phyloP scores from a whole-genome alignment of 768 basidiomycete species.

The Pleurotus tuoliensis region DNA sequence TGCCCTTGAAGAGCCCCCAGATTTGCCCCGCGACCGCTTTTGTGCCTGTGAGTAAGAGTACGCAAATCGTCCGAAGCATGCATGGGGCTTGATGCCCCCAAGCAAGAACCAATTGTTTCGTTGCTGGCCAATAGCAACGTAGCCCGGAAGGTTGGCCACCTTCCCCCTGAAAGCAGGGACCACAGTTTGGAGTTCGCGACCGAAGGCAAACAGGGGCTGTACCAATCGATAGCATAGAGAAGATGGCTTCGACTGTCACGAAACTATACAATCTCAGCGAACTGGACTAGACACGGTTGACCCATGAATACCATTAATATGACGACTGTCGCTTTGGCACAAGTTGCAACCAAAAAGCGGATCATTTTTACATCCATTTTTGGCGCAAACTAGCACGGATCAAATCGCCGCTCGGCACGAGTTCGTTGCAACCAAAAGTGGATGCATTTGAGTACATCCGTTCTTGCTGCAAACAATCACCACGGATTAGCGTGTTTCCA shows the following conservation, averaged over 20 bases:
- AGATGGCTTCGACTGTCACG: constrained; percentile 38
- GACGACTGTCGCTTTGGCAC: not conserved
- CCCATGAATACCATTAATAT: not conserved
- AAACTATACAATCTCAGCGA: constrained; percentile 49
- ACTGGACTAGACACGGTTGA: constrained; percentile 37
- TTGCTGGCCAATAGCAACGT: constrained; percentile 41
- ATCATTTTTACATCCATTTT: too few species aligned
- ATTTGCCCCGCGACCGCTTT: constrained; percentile 39
- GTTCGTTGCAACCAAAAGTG: too few species aligned
- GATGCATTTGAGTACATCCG: too few species aligned
- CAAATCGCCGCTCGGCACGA: too few species aligned
- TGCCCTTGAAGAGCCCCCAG: constrained; percentile 48
- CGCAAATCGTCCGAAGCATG: constrained; percentile 49
- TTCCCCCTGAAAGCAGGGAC: constrained; percentile 37
- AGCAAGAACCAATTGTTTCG: constrained; percentile 46
- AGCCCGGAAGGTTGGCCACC: constrained; percentile 41
- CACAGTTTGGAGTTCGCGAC: constrained; percentile 29
- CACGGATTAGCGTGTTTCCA: too few species aligned
- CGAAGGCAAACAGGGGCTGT: constrained; percentile 44
- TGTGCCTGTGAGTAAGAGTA: constrained; percentile 33
- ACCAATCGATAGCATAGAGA: constrained; percentile 36
- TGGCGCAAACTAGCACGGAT: too few species aligned
- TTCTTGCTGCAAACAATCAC: too few species aligned
- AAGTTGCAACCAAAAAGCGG: too few species aligned
- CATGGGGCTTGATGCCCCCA: constrained; percentile 24